These are phyloP conservation scores for Shiraia sp. DNA, from an alignment of 2,329 filamentous ascomycete genomes.

Conservation along the genomic window DNA sequence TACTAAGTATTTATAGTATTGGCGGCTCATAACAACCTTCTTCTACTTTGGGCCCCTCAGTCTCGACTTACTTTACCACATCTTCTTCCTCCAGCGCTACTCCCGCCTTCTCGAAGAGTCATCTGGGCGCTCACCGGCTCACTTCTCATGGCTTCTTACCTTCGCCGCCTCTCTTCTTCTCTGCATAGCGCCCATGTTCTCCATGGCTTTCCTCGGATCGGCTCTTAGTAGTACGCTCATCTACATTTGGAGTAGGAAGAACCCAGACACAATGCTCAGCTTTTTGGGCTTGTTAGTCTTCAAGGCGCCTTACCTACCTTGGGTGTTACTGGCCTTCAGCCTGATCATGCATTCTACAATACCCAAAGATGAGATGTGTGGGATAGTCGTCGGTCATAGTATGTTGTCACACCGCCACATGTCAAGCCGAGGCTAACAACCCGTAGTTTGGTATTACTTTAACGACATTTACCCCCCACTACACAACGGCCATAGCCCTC, in stretches of 20 bases:
- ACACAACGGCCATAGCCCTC: constrained; percentile 78
- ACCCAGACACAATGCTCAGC: constrained; percentile 87
- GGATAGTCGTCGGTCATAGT: constrained; percentile 87
- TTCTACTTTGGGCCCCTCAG: constrained; percentile 95
- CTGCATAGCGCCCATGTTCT: constrained; percentile 80
- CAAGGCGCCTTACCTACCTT: constrained; percentile 90
- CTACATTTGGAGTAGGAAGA: constrained; percentile 96
- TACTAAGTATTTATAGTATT: constrained; percentile 67
- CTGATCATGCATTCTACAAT: constrained; percentile 86
- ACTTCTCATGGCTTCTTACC: constrained; percentile 92
- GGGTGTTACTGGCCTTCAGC: constrained; percentile 93
- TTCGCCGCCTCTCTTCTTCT: constrained; percentile 83
- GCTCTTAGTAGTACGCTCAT: constrained; percentile 90
- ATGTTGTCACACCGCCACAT: constrained; percentile 20
- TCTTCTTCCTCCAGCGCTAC: constrained; percentile 98
- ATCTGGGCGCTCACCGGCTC: constrained; percentile 85
- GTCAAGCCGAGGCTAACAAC: constrained; percentile 11
- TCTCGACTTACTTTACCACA: constrained; percentile 92
- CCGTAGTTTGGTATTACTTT: constrained; percentile 90
- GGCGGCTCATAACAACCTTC: constrained; percentile 94
- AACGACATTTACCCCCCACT: constrained; percentile 93
- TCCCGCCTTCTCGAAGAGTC: constrained; percentile 93
- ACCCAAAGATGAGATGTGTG: constrained; percentile 95
- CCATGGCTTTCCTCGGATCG: constrained; percentile 92
- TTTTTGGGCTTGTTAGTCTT: constrained; percentile 87